Base-by-base conservation (phyloP, 78 protist species). In the Chrysochromulina parva region DNA sequence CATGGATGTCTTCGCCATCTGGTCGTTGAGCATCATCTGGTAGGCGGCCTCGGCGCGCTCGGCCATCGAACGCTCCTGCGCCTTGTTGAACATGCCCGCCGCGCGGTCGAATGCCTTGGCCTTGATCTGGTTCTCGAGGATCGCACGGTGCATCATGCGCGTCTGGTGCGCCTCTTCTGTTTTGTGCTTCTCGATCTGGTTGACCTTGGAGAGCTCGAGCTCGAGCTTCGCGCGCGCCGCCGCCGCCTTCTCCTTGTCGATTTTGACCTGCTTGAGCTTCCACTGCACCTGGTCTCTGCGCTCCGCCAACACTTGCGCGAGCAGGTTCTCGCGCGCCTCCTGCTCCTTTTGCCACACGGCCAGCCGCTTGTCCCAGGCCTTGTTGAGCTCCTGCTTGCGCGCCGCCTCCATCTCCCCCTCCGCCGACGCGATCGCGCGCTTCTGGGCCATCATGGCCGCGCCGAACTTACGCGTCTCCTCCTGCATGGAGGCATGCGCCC, bases 1-100 rank as follows among this genome's bases (percentile, higher is more conserved):
- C 82, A 17, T 3, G 6, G 9, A 5, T 17, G 82, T 74, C 19
- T 5, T 6, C n/a, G 57, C 55, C 28, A 74, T 6, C 55, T 74
- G 82, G 38, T 11, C 9, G 55, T 11, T 3, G 26, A 74, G 82
- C 82, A 48, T 74, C 57, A 55, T 7, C 55, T 74, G 82, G 24
- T 74, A 74, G 24, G 13, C 57, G 22, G 55, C 82, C 82, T 74
- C 82, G 13, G 82, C 82, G 82, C 82, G 82, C 24, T 74, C 82
- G 55, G 82, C 82, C 5, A 22, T 14, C 26, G 7, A 1, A 19
- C 26, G 13, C 55, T 74, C 82, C 55, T 74, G 82, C 20, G 4
- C 82, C 55, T 74, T 74, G 55, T 38, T 48, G 55, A 74, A 74
- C 28, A 48, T n/a, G 57, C 24, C 57, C 28, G 57, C 57, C 24